Base-by-base conservation (phyloP, 2,329 filamentous ascomycete genomes). In the Chrysosporium queenslandicum region DNA sequence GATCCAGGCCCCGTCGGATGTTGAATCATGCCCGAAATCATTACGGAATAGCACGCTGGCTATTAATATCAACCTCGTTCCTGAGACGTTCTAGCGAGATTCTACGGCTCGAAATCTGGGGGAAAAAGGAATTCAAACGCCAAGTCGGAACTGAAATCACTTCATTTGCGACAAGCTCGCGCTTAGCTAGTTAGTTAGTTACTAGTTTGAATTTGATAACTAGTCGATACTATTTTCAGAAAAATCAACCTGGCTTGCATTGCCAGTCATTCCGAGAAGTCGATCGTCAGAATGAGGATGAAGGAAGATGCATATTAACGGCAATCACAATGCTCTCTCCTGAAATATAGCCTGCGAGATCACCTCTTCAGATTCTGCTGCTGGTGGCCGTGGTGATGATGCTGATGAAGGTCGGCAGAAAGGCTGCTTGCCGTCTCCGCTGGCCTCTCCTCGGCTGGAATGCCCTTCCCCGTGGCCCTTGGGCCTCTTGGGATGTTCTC, bases 141-240 rank as follows among this genome's bases (percentile, higher is more conserved):
- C 29, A 34, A 46, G 43, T 34, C 43, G 29, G 25, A 20, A 8
- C 2, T 20, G 27, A 34, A 36, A 32, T 16, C 29, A 21, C 18
- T 46, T 46, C 43, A 34, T 43, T 43, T 43, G 37, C 37, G 37
- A 23, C 40, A 27, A 43, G 40, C 23, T 11, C 14, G 40, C 21
- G 21, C 21, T 41, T 8, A 34, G 32, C 14, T 8, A 25, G 8
- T 23, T 25, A 30, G 27, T 30, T 30, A 30, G 27, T 30, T 30
- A 30, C 11, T 5, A 30, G 27, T 8, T 12, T 34, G 11, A 14
- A 14, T 14, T 34, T 34, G 32, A 3, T 12, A 12, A 12, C 11
- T 11, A 5, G 5, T 30, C 11, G 6, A 30, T 30, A 30, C 29
- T 30, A 5, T 6, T 30, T 30, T 11, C 11, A 5, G 29, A 30